Conservation (phyloP, 768 basidiomycete genomes). For the Pulveroboletus sp. region DNA sequence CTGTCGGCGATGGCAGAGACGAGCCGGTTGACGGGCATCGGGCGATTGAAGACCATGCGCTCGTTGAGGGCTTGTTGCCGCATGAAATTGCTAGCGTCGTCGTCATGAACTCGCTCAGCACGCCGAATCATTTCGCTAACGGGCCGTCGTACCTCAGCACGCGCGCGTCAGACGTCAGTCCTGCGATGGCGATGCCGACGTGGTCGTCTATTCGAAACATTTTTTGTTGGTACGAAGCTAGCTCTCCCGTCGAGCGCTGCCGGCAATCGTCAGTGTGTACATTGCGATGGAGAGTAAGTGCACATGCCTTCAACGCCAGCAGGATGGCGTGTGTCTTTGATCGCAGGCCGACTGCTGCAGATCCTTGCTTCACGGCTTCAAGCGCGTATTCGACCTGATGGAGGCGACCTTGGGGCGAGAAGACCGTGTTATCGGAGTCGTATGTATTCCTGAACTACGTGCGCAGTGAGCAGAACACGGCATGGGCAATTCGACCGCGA, state of each 20-base stretch:
- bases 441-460: constrained; percentile 89
- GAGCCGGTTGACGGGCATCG: constrained; percentile 89
- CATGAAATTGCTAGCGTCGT: constrained; percentile 85
- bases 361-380: constrained; percentile 99
- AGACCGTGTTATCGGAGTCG: constrained; percentile 98
- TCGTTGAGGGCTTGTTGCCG: constrained; percentile 96
- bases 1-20: constrained; percentile 95
- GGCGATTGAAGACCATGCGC: constrained; percentile 92
- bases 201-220: constrained; percentile 99
- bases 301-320: constrained; percentile 82
- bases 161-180: constrained; percentile 96
- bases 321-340: constrained; percentile 94
- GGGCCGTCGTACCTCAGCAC: constrained; percentile 79
- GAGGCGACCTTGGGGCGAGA: constrained; percentile 92
- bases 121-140: no score
- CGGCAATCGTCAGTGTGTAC: constrained; percentile 4
- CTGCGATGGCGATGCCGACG: constrained; percentile 98
- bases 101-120: no score
- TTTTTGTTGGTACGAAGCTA: constrained; percentile 99
- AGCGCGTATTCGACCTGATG: constrained; percentile 99
- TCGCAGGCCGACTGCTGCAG: constrained; percentile 94
- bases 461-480: constrained; percentile 3
- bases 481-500: not conserved
- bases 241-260: constrained; percentile 96
- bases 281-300: not conserved